phyloP scores from a whole-genome alignment of 306 rosid species.

The Arachis stenosperma region DNA sequence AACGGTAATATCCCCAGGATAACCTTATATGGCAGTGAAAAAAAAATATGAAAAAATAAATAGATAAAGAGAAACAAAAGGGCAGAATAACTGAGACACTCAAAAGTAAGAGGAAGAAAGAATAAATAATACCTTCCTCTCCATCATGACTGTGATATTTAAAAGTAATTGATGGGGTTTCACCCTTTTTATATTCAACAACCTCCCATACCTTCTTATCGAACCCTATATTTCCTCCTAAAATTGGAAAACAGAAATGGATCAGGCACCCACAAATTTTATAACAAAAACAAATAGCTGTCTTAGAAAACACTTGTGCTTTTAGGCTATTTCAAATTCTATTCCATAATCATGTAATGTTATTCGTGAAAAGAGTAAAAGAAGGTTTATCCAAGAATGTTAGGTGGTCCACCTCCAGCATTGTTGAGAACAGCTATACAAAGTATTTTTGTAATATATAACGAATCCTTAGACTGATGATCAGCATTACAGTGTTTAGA shows the following conservation, averaged over 20 bases:
- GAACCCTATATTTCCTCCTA: conserved; percentile 88
- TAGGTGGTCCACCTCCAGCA: conserved; percentile 5
- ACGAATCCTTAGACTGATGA: neutral
- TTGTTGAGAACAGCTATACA: conserved; percentile 1
- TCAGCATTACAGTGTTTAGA: conserved; percentile 13
- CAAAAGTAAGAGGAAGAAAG: conserved; percentile 10
- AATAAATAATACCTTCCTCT: conserved; percentile 73
- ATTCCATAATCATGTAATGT: conserved; percentile 24
- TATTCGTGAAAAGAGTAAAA: conserved; percentile 1
- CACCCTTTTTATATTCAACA: conserved; percentile 60
- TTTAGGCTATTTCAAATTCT: conserved; percentile 4
- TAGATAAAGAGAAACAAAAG: neutral
- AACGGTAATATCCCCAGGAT: conserved; percentile 77
- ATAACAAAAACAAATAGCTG: conserved; percentile 1
- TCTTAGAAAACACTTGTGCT: neutral
- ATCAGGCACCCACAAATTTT: neutral
- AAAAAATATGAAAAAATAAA: conserved; percentile 18
- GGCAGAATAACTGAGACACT: neutral
- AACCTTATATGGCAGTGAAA: conserved; percentile 46
- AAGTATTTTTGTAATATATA: neutral
- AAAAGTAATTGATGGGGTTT: conserved; percentile 72
- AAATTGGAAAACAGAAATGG: conserved; percentile 12
- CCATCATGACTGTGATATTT: conserved; percentile 80
- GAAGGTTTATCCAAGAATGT: neutral
- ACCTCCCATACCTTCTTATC: conserved; percentile 92